phyloP scores from a whole-genome alignment of 768 basidiomycete genomes.

The Pisolithus albus region DNA sequence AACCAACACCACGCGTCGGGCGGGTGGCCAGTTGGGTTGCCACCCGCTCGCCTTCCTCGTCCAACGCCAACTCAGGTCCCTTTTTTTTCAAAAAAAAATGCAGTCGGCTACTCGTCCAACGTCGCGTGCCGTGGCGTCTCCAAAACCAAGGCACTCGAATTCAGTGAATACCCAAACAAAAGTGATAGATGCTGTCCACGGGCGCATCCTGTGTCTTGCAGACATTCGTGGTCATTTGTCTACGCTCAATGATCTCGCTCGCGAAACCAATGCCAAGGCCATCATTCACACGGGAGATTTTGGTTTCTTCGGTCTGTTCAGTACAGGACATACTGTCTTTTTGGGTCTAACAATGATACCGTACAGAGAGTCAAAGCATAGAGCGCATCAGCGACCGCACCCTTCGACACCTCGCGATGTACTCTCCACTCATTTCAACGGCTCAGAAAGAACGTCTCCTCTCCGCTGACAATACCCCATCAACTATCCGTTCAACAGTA shows the following conservation, averaged over 20 bases:
- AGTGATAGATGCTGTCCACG: constrained; percentile 71
- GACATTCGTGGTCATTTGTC: constrained; percentile 88
- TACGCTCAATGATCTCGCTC: constrained; percentile 83
- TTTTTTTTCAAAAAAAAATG: constrained; percentile 34
- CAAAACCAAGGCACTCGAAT: constrained; percentile 38
- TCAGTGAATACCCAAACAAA: constrained; percentile 72
- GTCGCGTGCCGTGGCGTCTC: constrained; percentile 52
- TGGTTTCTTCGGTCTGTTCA: constrained; percentile 82
- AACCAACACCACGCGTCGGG: neutral
- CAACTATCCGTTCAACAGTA: constrained; percentile 65
- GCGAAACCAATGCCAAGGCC: constrained; percentile 82
- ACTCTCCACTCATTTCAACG: constrained; percentile 88
- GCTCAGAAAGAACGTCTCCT: constrained; percentile 76
- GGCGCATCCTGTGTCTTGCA: constrained; percentile 89
- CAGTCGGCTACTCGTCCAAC: constrained; percentile 51
- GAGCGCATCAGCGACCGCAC: constrained; percentile 93
- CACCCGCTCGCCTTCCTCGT: neutral
- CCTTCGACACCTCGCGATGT: constrained; percentile 91
- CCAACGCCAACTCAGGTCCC: neutral
- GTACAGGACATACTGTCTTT: neutral
- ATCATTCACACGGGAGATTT: constrained; percentile 99
- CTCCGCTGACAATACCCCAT: constrained; percentile 58
- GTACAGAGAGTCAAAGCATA: constrained; percentile 66
- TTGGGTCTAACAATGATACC: constrained; percentile 13
- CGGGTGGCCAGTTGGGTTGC: neutral